A percentile compares a stretch with the other conserved stretches of the same genome.
Evolutionary conservation across 257 asterid species (phyloP).

Genomic region (Mitragyna speciosa): DNA sequence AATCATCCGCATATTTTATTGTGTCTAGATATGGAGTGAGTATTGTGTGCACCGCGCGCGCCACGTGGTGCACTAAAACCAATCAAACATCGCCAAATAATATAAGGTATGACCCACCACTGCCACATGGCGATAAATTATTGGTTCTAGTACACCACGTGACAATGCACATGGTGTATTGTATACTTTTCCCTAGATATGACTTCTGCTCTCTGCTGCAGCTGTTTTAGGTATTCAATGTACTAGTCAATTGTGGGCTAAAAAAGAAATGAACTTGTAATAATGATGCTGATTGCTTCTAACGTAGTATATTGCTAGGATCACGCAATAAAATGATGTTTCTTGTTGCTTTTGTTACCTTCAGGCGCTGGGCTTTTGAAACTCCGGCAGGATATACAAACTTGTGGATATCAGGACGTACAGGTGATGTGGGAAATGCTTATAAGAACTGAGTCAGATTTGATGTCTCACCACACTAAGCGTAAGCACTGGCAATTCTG

Average conservation of each 20-base stretch:
- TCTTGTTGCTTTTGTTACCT: slow-evolving; percentile 14
- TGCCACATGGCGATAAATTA: too few species aligned
- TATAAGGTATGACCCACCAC: too few species aligned
- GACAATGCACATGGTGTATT: too few species aligned
- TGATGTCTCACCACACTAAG: slow-evolving; percentile 41
- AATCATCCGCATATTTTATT: not conserved
- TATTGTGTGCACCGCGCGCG: too few species aligned
- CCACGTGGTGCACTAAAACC: too few species aligned
- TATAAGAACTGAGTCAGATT: slow-evolving; percentile 52
- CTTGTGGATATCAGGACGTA: slow-evolving; percentile 93
- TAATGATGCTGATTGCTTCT: not conserved
- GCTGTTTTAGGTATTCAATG: not conserved
- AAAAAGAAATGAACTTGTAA: not conserved
- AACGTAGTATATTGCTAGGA: not conserved
- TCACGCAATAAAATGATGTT: not conserved
- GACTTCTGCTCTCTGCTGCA: not conserved
- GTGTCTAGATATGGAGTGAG: not conserved
- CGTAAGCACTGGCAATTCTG: slow-evolving; percentile 54
- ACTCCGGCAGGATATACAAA: slow-evolving; percentile 82
- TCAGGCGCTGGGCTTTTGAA: slow-evolving; percentile 80
- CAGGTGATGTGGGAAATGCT: slow-evolving; percentile 99
- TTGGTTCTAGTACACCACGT: too few species aligned
- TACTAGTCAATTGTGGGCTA: too few species aligned
- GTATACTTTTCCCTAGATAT: too few species aligned
- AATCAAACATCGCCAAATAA: too few species aligned